These are phyloP conservation scores for Colletotrichum gloeosporioides DNA, from an alignment of 2,329 filamentous ascomycete genomes.

Conservation along the genomic window DNA sequence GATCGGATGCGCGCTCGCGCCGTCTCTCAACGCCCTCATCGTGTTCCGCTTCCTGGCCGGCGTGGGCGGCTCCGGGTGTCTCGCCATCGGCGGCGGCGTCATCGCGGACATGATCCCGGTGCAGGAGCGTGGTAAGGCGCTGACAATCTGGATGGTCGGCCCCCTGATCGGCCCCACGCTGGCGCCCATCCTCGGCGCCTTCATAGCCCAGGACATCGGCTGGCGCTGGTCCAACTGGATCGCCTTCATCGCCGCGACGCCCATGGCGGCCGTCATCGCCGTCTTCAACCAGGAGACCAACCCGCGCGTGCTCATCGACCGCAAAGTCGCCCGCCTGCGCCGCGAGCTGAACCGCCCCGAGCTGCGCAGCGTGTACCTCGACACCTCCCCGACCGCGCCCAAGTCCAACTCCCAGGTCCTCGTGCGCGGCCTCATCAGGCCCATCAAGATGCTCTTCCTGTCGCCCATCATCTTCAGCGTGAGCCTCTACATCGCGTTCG, in stretches of 20 bases:
- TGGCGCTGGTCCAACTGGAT: slow-evolving; percentile 62
- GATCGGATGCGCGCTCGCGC: slow-evolving; percentile 68
- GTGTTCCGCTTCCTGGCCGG: slow-evolving; percentile 66
- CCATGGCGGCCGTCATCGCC: slow-evolving; percentile 40
- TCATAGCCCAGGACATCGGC: slow-evolving; percentile 51
- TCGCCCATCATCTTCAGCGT: slow-evolving; percentile 53
- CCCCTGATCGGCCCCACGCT: slow-evolving; percentile 48
- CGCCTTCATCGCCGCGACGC: slow-evolving; percentile 49
- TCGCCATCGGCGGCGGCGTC: slow-evolving; percentile 60
- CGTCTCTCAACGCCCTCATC: slow-evolving; percentile 57
- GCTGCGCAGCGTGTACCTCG: slow-evolving; percentile 26
- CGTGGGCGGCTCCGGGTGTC: slow-evolving; percentile 59
- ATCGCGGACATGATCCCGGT: slow-evolving; percentile 60
- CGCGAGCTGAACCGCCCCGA: slow-evolving; percentile 50
- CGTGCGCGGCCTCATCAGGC: slow-evolving; percentile 51
- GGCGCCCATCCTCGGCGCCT: slow-evolving; percentile 55
- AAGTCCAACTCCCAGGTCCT: slow-evolving; percentile 34
- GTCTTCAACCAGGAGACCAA: slow-evolving; percentile 52
- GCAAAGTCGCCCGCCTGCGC: slow-evolving; percentile 50
- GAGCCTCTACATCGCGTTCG: slow-evolving; percentile 56
- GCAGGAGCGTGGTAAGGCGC: slow-evolving; percentile 50
- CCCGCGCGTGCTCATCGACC: slow-evolving; percentile 53
- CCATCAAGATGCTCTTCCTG: slow-evolving; percentile 55
- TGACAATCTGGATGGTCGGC: slow-evolving; percentile 54
- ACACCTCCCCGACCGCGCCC: slow-evolving; percentile 33